These are phyloP conservation scores for Phyllosticta capitalensis DNA, from an alignment of 2,329 filamentous ascomycete genomes.

Conservation along the genomic window DNA sequence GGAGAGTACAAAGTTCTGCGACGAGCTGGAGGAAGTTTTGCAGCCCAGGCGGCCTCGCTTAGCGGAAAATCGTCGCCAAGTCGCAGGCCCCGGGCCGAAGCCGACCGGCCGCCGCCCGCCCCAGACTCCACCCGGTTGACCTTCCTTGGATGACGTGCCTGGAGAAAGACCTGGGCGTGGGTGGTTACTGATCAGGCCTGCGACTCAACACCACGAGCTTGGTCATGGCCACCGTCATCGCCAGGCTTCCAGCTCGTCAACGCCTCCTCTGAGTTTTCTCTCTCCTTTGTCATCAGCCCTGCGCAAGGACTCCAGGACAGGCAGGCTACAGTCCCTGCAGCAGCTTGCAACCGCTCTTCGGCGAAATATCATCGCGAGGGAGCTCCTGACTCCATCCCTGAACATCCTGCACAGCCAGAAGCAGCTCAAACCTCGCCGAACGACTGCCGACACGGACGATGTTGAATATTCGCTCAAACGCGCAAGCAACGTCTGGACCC, in stretches of 20 bases:
- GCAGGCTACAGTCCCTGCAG: not conserved
- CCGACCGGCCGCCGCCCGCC: not conserved
- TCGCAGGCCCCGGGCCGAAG: not conserved
- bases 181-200: not conserved
- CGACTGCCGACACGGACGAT: not conserved
- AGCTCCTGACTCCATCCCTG: not conserved
- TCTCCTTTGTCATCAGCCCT: not conserved
- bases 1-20: not conserved
- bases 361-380: not conserved
- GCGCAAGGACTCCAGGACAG: not conserved
- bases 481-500: not conserved
- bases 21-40: not conserved
- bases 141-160: not conserved
- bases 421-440: not conserved
- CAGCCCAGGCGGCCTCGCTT: slow-evolving; percentile 2
- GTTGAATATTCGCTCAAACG: not conserved
- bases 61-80: slow-evolving; percentile 1
- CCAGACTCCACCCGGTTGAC: not conserved
- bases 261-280: not conserved
- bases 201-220: not conserved
- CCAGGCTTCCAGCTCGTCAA: not conserved
- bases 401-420: not conserved
- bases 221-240: not conserved
- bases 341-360: not conserved
- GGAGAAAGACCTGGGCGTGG: not conserved